A percentile compares a stretch with the other conserved stretches of the same genome.
Conservation (phyloP, 768 basidiomycete genomes). For the Porpolomopsis calyptriformis region DNA sequence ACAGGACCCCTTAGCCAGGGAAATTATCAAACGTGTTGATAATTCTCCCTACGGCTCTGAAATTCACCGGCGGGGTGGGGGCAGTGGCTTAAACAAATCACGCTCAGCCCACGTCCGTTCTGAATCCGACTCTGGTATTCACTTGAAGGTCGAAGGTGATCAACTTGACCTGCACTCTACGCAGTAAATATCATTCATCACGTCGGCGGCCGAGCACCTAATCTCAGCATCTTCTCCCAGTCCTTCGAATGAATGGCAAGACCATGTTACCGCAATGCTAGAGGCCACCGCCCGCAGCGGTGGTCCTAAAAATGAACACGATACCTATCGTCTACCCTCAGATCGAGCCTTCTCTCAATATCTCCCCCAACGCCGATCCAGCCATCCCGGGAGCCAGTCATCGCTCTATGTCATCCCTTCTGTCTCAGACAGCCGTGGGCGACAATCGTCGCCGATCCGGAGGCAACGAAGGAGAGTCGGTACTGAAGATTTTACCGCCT, state of each 20-base stretch:
- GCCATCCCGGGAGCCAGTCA: not conserved
- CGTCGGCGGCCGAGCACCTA: no score
- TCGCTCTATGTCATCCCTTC: not conserved
- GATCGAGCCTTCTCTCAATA: not conserved
- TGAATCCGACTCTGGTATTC: conserved; percentile 12
- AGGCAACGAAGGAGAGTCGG: conserved; percentile 44
- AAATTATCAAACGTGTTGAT: conserved; percentile 77
- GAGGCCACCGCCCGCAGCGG: conserved; percentile 16
- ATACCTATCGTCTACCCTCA: conserved; percentile 3
- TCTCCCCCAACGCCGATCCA: not conserved
- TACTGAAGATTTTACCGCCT: conserved; percentile 15
- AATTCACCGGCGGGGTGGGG: conserved; percentile 45
- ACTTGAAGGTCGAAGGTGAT: conserved; percentile 17
- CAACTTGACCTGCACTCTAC: conserved; percentile 42
- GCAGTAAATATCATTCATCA: conserved; percentile 33
- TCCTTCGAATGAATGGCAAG: conserved; percentile 80
- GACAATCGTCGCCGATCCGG: conserved; percentile 25
- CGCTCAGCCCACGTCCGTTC: conserved; percentile 14
- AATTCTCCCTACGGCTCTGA: conserved; percentile 68
- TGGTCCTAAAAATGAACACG: conserved; percentile 1
- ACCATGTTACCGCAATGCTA: conserved; percentile 42
- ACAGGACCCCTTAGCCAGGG: conserved; percentile 67
- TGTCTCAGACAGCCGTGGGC: conserved; percentile 1
- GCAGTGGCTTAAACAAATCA: conserved; percentile 13
- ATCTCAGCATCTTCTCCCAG: no score